Conservation (phyloP, 768 basidiomycete genomes). For the Phaeolepiota aurea region DNA sequence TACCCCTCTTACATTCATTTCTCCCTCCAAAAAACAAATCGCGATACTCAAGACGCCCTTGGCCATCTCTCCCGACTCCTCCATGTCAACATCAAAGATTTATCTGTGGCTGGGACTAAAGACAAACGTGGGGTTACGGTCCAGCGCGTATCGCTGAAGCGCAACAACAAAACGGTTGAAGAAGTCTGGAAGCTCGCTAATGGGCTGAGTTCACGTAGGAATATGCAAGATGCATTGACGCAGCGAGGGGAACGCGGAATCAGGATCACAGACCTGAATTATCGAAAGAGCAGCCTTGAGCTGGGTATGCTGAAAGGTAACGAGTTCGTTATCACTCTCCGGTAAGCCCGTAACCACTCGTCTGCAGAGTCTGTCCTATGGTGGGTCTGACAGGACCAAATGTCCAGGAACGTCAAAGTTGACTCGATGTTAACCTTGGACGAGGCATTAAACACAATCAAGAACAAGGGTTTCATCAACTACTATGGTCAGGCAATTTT, state of each 20-base stretch:
- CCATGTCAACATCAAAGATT: conserved; percentile 70
- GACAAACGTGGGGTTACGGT: conserved; percentile 97
- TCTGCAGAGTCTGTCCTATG: neutral
- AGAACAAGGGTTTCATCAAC: conserved; percentile 89
- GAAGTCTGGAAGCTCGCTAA: conserved; percentile 83
- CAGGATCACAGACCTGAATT: conserved; percentile 81
- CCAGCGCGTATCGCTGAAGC: conserved; percentile 78
- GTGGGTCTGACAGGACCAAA: conserved; percentile 1
- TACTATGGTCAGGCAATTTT: conserved; percentile 66
- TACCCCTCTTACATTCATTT: conserved; percentile 92
- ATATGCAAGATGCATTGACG: conserved; percentile 46
- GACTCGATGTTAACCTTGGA: conserved; percentile 68
- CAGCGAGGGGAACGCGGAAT: conserved; percentile 86
- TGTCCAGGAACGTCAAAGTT: conserved; percentile 72
- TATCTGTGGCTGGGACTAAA: conserved; percentile 92
- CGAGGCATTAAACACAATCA: conserved; percentile 67
- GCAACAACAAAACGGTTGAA: conserved; percentile 70
- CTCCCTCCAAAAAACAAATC: conserved; percentile 93
- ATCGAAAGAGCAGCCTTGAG: conserved; percentile 75
- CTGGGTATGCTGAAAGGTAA: conserved; percentile 97
- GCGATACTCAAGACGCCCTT: conserved; percentile 94
- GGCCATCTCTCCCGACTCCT: conserved; percentile 69
- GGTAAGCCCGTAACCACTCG: conserved; percentile 37
- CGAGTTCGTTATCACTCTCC: conserved; percentile 86
- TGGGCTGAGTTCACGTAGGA: conserved; percentile 49